These are phyloP conservation scores for Trematosphaeria pertusa DNA, from an alignment of 2,329 filamentous ascomycete genomes.

Conservation along the genomic window DNA sequence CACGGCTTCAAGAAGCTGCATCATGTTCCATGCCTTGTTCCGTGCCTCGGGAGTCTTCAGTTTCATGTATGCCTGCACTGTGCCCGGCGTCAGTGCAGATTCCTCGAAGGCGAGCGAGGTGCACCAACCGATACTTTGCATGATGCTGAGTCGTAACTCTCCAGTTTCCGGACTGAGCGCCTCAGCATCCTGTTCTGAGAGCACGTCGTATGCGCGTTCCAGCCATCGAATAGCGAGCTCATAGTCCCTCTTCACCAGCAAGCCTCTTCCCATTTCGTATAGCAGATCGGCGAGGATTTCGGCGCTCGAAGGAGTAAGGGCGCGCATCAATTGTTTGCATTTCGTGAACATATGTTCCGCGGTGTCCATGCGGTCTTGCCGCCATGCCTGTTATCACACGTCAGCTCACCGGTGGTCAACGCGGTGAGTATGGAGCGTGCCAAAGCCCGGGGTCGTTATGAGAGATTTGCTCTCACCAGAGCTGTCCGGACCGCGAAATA, in stretches of 20 bases:
- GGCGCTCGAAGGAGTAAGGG: constrained; percentile 57
- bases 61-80: constrained; percentile 64
- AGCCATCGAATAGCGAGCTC: constrained; percentile 74
- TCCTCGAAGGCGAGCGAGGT: no score
- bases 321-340: constrained; percentile 47
- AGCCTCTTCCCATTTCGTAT: constrained; percentile 73
- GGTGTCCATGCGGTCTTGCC: constrained; percentile 73
- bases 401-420: no score
- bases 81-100: constrained; percentile 20
- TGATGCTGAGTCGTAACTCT: constrained; percentile 70
- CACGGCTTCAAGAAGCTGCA: constrained; percentile 66
- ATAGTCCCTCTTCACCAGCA: constrained; percentile 61
- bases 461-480: constrained; percentile 60
- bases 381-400: constrained; percentile 67
- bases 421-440: no score
- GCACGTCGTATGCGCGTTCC: constrained; percentile 67
- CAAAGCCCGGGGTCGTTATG: background rate
- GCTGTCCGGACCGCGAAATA: constrained; percentile 71
- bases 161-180: constrained; percentile 64
- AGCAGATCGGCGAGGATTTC: constrained; percentile 72
- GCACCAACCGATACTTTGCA: constrained; percentile 60
- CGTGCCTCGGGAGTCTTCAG: constrained; percentile 54
- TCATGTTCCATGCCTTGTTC: constrained; percentile 62
- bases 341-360: constrained; percentile 80
- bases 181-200: constrained; percentile 64